Base-by-base conservation (phyloP, 164 flowering plant genomes). In the Platanus orientalis region DNA sequence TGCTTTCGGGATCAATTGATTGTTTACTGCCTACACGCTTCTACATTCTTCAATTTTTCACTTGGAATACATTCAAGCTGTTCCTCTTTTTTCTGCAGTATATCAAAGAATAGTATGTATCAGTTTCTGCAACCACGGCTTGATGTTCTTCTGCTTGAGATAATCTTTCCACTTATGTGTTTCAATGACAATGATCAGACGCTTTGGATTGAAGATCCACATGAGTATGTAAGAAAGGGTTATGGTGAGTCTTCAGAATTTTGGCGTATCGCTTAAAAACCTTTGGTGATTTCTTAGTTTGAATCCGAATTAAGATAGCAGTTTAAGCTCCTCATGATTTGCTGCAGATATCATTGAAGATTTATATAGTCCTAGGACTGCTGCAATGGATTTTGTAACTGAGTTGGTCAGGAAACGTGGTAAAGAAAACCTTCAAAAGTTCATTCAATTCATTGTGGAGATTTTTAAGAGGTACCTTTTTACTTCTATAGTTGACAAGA, bases 131-230 rank as follows among this genome's bases (percentile, higher is more conserved):
- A 87, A 73, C 91, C 99, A 17, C 83, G 78, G 49, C 87, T 95
- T 54, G 92, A 92, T 71, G 70, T 85, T 69, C 78, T 95, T 58
- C 88, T 95, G 29, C 90, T 92, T 79, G 99, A 92, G 81, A 90
- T 95, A 61, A 84, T 95, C 67, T 92, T 95, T 50, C 99, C 97
- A 20, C 89, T 95, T 16, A 92, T 92, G 99, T 95, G 99, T 78
- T 95, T 95, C 76, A 92, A 76, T 70, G 97, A 95, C 72, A 83
- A 85, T 72, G 99, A 95, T 69, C 97, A 92, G 69, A 85, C 75
- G 76, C 89, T 95, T 48, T 95, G 99, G 99, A 88, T 88, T 54
- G 99, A 95, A 77, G 99, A 95, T 69, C 99, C 99, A 11, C 94
- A 95, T 78, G 99, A 95, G 72, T 95, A 95, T 76, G 97, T 95